Percentiles rank a stretch among this genome's conserved stretches.
Evolutionary conservation across 345 rosid genomes (phyloP).

Genomic region (Salix suchowensis): DNA sequence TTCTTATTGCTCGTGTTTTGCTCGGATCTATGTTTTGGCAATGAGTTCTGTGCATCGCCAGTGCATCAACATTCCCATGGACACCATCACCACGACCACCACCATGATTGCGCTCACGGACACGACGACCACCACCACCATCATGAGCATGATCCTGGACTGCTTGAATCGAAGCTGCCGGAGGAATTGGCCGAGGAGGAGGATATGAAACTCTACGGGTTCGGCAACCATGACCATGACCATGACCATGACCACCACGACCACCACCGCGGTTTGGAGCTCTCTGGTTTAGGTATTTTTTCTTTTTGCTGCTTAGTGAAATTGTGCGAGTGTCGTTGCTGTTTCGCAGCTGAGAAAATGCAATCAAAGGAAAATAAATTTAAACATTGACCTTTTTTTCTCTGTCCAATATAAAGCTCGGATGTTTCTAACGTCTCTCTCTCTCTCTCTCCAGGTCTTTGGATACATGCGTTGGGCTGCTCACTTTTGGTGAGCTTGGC

Average conservation of each 20-base stretch:
- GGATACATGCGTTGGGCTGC: constrained; percentile 90
- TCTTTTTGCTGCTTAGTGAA: not conserved
- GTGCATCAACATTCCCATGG: constrained; percentile 34
- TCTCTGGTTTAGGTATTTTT: constrained; percentile 56
- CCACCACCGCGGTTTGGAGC: constrained; percentile 35
- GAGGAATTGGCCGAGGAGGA: constrained; percentile 96
- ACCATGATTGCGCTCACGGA: constrained; percentile 10
- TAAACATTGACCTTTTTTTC: not conserved
- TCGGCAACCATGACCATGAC: constrained; percentile 39
- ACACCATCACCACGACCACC: constrained; percentile 28
- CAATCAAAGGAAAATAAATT: not conserved
- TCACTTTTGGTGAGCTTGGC: constrained; percentile 98
- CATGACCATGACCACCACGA: constrained; percentile 27
- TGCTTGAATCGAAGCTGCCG: constrained; percentile 44
- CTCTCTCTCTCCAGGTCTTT: constrained; percentile 43
- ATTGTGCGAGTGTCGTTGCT: not conserved
- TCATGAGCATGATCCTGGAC: not conserved
- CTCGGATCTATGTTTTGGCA: constrained; percentile 49
- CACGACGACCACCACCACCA: constrained; percentile 25
- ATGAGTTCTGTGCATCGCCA: constrained; percentile 37
- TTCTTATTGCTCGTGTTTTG: constrained; percentile 20
- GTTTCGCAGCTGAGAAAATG: not conserved
- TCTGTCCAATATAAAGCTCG: not conserved
- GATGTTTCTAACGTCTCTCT: not conserved
- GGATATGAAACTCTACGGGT: constrained; percentile 81